A percentile compares a stretch with the other conserved stretches of the same genome.
phyloP scores from a whole-genome alignment of 176 grass and related monocot genomes.

The Triticum urartu region DNA sequence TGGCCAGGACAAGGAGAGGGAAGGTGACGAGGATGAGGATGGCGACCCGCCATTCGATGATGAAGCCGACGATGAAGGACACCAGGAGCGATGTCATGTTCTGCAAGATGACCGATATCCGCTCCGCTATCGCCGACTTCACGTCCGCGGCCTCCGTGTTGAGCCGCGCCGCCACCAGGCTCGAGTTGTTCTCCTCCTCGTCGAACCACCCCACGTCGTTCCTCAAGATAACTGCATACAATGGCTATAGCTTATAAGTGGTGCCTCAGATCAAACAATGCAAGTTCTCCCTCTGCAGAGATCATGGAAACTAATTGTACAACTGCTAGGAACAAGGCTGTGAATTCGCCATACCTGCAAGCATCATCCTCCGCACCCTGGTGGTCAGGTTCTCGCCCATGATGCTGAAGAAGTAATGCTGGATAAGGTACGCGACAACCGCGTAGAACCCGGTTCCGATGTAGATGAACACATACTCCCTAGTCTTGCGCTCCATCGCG shows the following conservation, averaged over 20 bases:
- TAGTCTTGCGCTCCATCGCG: slow-evolving; percentile 83
- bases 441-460: slow-evolving; percentile 74
- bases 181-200: slow-evolving; percentile 80
- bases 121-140: slow-evolving; percentile 68
- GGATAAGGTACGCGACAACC: slow-evolving; percentile 62
- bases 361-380: slow-evolving; percentile 80
- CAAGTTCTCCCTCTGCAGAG: too few species aligned
- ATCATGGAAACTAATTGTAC: not conserved
- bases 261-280: not conserved
- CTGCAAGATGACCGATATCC: slow-evolving; percentile 83
- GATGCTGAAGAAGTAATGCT: slow-evolving; percentile 93
- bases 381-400: slow-evolving; percentile 85
- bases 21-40: slow-evolving; percentile 72
- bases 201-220: slow-evolving; percentile 86
- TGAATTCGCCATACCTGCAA: slow-evolving; percentile 41
- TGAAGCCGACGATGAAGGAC: slow-evolving; percentile 68
- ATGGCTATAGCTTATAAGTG: not conserved
- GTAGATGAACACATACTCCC: slow-evolving; percentile 75
- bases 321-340: too few species aligned
- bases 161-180: slow-evolving; percentile 52
- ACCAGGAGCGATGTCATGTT: slow-evolving; percentile 75
- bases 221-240: slow-evolving; percentile 60
- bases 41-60: slow-evolving; percentile 74
- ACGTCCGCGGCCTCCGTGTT: slow-evolving; percentile 56
- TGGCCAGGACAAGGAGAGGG: slow-evolving; percentile 78